Evolutionary conservation across 768 basidiomycete species (phyloP).

Genomic region (Trametes villosa): DNA sequence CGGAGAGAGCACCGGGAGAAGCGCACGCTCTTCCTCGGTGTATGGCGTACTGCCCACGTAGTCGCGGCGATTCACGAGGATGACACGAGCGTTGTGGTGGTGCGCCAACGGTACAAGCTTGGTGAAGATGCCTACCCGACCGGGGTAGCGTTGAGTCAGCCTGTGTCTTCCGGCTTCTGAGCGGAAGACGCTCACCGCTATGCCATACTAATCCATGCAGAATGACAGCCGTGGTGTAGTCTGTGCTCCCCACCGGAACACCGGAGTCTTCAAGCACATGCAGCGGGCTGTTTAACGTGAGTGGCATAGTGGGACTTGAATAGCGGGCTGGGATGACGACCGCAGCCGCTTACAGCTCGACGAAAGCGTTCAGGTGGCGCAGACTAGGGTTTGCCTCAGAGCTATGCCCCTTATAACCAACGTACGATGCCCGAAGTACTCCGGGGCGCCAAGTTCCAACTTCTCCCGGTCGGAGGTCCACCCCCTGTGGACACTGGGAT

Average conservation of each 20-base stretch:
- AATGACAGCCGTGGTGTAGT: neutral
- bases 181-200: neutral
- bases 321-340: no score
- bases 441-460: no score
- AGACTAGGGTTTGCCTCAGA: no score
- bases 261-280: neutral
- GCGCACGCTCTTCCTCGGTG: constrained; percentile 17
- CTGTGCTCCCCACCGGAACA: neutral
- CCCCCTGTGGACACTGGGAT: no score
- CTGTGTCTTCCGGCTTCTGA: no score
- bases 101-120: constrained; percentile 21
- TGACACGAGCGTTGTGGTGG: constrained; percentile 27
- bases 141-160: no score
- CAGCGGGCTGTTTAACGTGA: neutral
- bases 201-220: neutral
- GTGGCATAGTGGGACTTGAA: neutral
- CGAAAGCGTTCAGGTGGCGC: no score
- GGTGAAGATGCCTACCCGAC: constrained; percentile 1
- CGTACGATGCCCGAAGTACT: no score
- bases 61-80: constrained; percentile 32
- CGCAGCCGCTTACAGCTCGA: no score
- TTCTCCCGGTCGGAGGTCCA: no score
- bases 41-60: constrained; percentile 30
- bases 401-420: no score
- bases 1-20: constrained; percentile 1